phyloP scores from a whole-genome alignment of 345 rosid species.

The Linum usitatissimum region DNA sequence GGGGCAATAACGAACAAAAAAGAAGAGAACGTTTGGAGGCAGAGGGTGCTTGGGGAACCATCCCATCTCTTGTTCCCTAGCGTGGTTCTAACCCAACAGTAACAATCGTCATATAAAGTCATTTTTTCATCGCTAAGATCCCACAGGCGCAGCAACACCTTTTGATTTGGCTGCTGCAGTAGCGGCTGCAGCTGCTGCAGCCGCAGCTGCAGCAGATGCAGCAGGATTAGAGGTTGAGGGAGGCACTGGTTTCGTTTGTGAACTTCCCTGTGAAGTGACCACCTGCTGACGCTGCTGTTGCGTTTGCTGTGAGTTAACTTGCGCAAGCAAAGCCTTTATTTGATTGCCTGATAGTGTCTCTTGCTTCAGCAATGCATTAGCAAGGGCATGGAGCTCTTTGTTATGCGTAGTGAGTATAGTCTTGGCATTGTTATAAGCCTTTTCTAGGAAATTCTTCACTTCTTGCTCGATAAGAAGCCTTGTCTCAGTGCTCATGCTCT shows the following conservation, averaged over 20 bases:
- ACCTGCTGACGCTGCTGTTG: conserved; percentile 40
- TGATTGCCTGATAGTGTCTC: conserved; percentile 76
- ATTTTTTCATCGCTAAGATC: conserved; percentile 35
- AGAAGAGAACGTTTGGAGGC: too few species aligned
- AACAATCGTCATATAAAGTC: background rate
- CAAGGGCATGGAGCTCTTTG: conserved; percentile 80
- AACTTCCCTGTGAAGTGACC: conserved; percentile 32
- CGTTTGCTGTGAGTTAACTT: conserved; percentile 50
- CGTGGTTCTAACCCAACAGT: background rate
- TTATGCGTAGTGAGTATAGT: conserved; percentile 55
- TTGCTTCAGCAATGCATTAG: conserved; percentile 65
- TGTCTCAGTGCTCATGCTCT: conserved; percentile 95
- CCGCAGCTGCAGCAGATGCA: conserved; percentile 57
- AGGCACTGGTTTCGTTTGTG: conserved; percentile 53
- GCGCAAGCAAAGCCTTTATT: conserved; percentile 57
- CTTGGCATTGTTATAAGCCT: conserved; percentile 83
- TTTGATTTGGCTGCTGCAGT: conserved; percentile 63
- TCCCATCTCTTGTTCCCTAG: background rate
- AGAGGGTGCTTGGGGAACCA: background rate
- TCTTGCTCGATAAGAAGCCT: conserved; percentile 86
- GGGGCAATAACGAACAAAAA: too few species aligned
- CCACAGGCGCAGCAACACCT: conserved; percentile 82
- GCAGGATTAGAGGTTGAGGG: conserved; percentile 69
- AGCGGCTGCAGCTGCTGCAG: conserved; percentile 40
- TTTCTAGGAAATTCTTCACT: conserved; percentile 55